These are phyloP conservation scores for Leucosporidium creatinivorum DNA, from an alignment of 768 basidiomycete genomes.

Conservation along the genomic window DNA sequence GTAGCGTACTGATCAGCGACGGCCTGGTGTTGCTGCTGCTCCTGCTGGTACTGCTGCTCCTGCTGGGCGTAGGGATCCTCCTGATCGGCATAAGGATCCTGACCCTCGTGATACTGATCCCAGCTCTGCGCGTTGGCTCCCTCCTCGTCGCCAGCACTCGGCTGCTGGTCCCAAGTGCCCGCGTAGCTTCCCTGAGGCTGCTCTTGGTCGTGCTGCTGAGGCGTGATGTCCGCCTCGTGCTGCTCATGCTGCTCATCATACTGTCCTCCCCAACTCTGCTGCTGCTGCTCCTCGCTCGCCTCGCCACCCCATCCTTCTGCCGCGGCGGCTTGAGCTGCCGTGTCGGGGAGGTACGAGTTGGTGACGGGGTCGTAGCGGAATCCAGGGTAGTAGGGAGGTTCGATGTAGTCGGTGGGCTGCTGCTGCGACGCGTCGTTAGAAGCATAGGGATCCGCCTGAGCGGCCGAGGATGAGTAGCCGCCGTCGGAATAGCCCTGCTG, in stretches of 20 bases:
- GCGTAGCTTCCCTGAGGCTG: neutral
- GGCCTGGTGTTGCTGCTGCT: neutral
- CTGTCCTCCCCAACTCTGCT: neutral
- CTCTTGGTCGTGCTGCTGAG: neutral
- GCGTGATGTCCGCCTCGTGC: neutral
- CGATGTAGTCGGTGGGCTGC: conserved; percentile 1
- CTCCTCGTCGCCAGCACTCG: neutral
- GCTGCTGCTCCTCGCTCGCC: neutral
- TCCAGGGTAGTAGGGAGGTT: conserved; percentile 28
- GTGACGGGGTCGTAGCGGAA: conserved; percentile 25
- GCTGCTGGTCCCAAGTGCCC: neutral
- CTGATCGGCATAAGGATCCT: neutral
- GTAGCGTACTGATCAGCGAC: neutral
- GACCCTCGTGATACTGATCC: neutral
- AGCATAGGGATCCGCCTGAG: neutral
- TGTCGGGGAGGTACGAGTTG: conserved; percentile 28
- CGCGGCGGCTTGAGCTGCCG: conserved; percentile 6
- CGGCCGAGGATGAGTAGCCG: neutral
- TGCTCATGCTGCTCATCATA: neutral
- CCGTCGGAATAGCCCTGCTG: neutral
- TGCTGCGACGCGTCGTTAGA: neutral
- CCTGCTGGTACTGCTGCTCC: neutral
- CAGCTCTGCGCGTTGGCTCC: neutral
- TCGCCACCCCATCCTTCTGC: neutral
- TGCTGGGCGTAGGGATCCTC: neutral